Evolutionary conservation across 257 asterid species (phyloP).

Genomic region (Buddleja alternifolia): DNA sequence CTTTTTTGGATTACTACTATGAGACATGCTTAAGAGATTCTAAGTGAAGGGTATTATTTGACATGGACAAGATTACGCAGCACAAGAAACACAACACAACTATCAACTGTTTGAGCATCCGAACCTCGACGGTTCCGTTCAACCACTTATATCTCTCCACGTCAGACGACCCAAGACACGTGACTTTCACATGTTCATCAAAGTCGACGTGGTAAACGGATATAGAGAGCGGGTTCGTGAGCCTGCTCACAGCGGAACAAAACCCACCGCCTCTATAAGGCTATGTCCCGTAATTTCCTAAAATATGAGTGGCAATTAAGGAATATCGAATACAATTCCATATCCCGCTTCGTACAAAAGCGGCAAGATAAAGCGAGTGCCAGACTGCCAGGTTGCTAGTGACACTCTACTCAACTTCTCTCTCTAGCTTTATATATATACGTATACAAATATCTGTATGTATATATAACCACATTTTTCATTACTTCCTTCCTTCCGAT

Average conservation of each 20-base stretch:
- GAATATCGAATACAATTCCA: conserved; percentile 1
- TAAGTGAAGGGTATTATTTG: conserved; percentile 25
- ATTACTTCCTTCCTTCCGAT: conserved; percentile 2
- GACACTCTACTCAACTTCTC: conserved; percentile 21
- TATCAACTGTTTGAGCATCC: background rate
- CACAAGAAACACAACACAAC: conserved; percentile 7
- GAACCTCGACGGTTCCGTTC: background rate
- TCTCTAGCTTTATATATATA: conserved; percentile 22
- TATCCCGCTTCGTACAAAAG: conserved; percentile 35
- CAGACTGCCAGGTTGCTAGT: conserved; percentile 20
- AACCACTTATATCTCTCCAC: conserved; percentile 17
- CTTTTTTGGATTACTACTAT: too few relatives aligned
- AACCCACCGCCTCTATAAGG: conserved; percentile 13
- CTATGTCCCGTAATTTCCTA: background rate
- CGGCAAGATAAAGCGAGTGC: conserved; percentile 30
- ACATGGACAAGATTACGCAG: conserved; percentile 13
- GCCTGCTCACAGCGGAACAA: conserved; percentile 2
- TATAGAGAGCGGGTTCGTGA: background rate
- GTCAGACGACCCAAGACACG: too few relatives aligned
- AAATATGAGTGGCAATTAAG: background rate
- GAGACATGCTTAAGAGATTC: conserved; percentile 16
- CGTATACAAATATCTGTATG: conserved; percentile 15
- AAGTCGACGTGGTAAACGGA: background rate
- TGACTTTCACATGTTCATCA: background rate
- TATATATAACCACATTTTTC: conserved; percentile 22